A percentile compares a stretch with the other conserved stretches of the same genome.
phyloP scores from a whole-genome alignment of 805 yeast species.

The Teunomyces tritomae region DNA sequence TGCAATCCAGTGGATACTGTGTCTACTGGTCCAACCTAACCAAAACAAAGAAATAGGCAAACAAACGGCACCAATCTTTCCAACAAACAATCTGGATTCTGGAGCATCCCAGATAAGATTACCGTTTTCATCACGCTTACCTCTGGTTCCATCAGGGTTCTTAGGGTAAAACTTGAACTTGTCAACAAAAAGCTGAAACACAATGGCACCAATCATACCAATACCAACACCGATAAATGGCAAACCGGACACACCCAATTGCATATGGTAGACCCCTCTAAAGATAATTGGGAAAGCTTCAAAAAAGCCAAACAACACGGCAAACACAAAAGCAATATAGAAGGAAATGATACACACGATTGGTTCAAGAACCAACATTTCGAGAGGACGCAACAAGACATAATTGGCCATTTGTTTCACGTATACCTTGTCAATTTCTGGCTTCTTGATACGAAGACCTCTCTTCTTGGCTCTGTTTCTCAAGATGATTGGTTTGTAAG shows the following conservation, averaged over 20 bases:
- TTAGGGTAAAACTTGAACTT: slow-evolving; percentile 49
- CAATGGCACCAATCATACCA: slow-evolving; percentile 59
- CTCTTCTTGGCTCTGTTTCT: slow-evolving; percentile 58
- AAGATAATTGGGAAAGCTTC: slow-evolving; percentile 78
- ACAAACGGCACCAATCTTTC: slow-evolving; percentile 64
- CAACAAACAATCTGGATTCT: slow-evolving; percentile 56
- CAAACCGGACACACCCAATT: slow-evolving; percentile 60
- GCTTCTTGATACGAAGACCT: slow-evolving; percentile 45
- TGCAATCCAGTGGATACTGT: slow-evolving; percentile 68
- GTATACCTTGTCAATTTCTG: slow-evolving; percentile 31
- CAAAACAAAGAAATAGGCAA: slow-evolving; percentile 72
- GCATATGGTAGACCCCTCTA: slow-evolving; percentile 61
- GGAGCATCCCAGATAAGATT: slow-evolving; percentile 54
- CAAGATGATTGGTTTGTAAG: slow-evolving; percentile 68
- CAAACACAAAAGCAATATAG: slow-evolving; percentile 72
- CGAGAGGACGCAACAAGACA: slow-evolving; percentile 59
- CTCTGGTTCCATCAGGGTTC: slow-evolving; percentile 60
- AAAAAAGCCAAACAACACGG: slow-evolving; percentile 75
- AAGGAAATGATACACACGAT: slow-evolving; percentile 67
- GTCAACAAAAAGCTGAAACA: slow-evolving; percentile 50
- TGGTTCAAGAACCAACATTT: slow-evolving; percentile 72
- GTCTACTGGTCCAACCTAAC: slow-evolving; percentile 75
- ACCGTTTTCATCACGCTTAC: slow-evolving; percentile 56
- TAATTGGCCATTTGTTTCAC: slow-evolving; percentile 46
- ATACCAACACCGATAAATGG: slow-evolving; percentile 71